Base-by-base conservation (phyloP, 2,329 filamentous ascomycete genomes). In the Trichophyton schoenleinii region DNA sequence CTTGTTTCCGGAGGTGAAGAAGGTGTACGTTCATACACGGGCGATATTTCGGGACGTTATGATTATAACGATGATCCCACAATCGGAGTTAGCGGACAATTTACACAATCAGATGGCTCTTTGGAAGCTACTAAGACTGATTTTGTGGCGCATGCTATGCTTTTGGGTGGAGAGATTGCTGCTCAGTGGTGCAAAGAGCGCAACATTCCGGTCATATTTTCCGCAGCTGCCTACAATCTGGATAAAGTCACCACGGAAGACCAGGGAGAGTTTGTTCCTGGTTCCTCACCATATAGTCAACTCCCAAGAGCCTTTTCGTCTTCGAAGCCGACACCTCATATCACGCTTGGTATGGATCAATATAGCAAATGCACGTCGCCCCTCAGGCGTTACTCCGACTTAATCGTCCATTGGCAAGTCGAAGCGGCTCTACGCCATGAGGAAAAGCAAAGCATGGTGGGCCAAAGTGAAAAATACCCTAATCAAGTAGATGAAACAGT, bases 401-500 rank as follows among this genome's bases (percentile, higher is more conserved):
- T 86, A 68, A 75, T 86, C 53, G 73, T 78, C 9, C 83, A 86
- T 68, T 86, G 84, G 77, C 83, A 87, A 65, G 83, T 85, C 55
- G 83, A 86, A 73, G 80, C 83, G 5, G 82, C 81, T 1, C 66
- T 87, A 46, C 80, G 81, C 9, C 77, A 80, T 63, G 83, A 86
- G 70, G 75, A 78, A 9, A 67, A 20, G 28, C 25, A 55, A 18
- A 25, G 34, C 22, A 18, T 13, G 20, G 4, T 7, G 20, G 52
- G 8, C 1, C 1, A 20, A 71, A 34, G 74, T 75, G 3, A 77
- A 77, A 13, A 69, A 70, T 20, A 73, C 68, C n/a, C 72, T 81
- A 25, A 66, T 76, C 57, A 69, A 68, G 31, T 65, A 66, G 4
- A 61, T 66, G 2, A 68, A 70, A 55, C 61, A 65, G 55, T 64